Base-by-base conservation (phyloP, 345 rosid genomes). In the Euphorbia lathyris region DNA sequence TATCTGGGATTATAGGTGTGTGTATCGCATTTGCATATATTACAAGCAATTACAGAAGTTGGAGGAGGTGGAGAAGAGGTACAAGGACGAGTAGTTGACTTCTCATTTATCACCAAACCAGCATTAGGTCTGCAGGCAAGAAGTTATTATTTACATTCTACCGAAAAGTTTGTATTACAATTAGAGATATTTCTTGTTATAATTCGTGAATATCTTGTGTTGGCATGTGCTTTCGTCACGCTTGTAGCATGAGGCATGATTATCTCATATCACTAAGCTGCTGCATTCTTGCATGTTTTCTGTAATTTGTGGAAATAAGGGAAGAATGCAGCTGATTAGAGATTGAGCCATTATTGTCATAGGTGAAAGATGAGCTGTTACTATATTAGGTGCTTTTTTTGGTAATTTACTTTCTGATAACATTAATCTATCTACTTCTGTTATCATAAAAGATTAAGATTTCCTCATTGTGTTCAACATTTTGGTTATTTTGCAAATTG, bases 21-120 rank as follows among this genome's bases (percentile, higher is more conserved):
- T 91, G 57, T 85, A 79, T 73, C 91, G 96, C 29, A 84, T 94
- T 73, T 91, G 93, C 80, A 85, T 89, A 76, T 93, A 76, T 73
- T 53, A 87, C 83, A 89, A 87, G 79, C 88, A 93, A 56, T 73
- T 90, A 66, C 86, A 89, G 74, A 80, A 62, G 72, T 81, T 93
- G 83, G 98, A 90, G 88, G 87, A 83, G 81, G 58, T 87, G 40
- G 96, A 88, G 86, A 90, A 87, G 87, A 84, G 83, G 76, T 82
- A 61, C 86, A 88, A 93, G 86, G 75, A 80, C 22, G 62, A 84
- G 82, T 93, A 87, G 80, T 25, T 27, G 32, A 5, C 40, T 52
- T 26, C 20, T 32, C 58, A 5, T 23, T 48, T 10, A 7, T 38
- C 38, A 40, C 7, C 66, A 40, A 71, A 63, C 32, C 19, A 52